Evolutionary conservation across 2,329 filamentous ascomycete species (phyloP).

Genomic region (Sclerotinia spermophila): DNA sequence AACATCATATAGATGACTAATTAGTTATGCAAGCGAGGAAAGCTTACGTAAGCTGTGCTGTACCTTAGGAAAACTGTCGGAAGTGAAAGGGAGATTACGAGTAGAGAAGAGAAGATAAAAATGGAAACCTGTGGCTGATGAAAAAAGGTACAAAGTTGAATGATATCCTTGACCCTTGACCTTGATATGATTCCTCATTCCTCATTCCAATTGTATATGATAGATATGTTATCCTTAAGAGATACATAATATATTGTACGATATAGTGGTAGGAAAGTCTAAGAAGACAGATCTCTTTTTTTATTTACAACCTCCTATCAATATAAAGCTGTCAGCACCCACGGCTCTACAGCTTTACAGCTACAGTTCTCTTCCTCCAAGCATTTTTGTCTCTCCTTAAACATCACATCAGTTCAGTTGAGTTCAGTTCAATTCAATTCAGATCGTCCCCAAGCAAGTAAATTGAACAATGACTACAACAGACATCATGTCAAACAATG

Average conservation of each 20-base stretch:
- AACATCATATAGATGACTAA: rapidly evolving
- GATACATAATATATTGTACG: neutral
- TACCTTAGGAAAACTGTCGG: neutral
- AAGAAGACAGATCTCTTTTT: neutral
- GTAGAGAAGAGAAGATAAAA: neutral
- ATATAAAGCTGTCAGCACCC: neutral
- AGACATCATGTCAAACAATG: conserved; percentile 9
- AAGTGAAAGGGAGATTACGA: neutral
- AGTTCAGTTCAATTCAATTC: too few relatives aligned
- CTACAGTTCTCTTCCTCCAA: neutral
- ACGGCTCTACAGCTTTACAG: too few relatives aligned
- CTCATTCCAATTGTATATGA: neutral
- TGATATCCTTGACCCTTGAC: conserved; percentile 1
- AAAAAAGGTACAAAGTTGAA: neutral
- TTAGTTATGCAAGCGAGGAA: neutral
- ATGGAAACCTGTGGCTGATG: neutral
- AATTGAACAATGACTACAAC: neutral
- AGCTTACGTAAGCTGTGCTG: too few relatives aligned
- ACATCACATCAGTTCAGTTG: neutral
- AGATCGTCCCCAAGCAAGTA: neutral
- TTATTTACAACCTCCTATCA: neutral
- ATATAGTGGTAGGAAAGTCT: neutral
- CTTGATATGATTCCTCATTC: neutral
- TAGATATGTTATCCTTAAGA: neutral
- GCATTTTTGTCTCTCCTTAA: neutral